Evolutionary conservation across 495 filamentous ascomycete species (phyloP).

Genomic region (Talaromyces wortmannii): DNA sequence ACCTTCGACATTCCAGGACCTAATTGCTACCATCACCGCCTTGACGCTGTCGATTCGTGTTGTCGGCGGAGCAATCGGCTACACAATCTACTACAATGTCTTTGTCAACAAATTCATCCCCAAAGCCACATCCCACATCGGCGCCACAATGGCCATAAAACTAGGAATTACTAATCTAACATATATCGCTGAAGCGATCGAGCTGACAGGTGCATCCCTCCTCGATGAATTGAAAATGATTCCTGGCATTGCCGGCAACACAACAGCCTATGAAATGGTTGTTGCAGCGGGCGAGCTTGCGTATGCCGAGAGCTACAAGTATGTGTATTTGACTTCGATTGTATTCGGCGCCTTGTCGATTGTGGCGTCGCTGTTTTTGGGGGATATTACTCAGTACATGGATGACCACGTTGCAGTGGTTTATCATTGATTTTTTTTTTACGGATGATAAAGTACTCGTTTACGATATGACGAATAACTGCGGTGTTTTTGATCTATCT

Average conservation of each 20-base stretch:
- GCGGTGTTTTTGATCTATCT: too few relatives aligned
- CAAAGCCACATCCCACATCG: slow-evolving; percentile 42
- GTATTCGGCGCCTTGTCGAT: slow-evolving; percentile 61
- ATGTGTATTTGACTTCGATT: slow-evolving; percentile 61
- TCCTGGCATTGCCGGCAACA: slow-evolving; percentile 50
- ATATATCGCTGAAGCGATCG: slow-evolving; percentile 39
- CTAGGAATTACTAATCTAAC: slow-evolving; percentile 45
- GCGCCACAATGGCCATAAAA: slow-evolving; percentile 41
- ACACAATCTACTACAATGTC: slow-evolving; percentile 71
- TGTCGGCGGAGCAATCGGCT: slow-evolving; percentile 64
- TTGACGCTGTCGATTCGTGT: slow-evolving; percentile 69
- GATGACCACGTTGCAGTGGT: slow-evolving; percentile 63
- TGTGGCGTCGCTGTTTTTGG: slow-evolving; percentile 55
- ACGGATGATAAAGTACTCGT: background rate
- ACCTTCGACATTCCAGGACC: slow-evolving; percentile 30
- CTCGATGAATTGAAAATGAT: slow-evolving; percentile 44
- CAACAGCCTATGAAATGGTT: slow-evolving; percentile 47
- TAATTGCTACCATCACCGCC: slow-evolving; percentile 68
- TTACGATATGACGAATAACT: too few relatives aligned
- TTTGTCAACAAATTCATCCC: slow-evolving; percentile 60
- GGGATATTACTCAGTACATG: slow-evolving; percentile 59
- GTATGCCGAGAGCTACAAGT: slow-evolving; percentile 58
- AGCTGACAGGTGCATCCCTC: slow-evolving; percentile 49
- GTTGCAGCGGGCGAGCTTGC: slow-evolving; percentile 56
- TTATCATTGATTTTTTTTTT: slow-evolving; percentile 29